Conservation (phyloP, 805 yeast genomes). For the Kuraishia cidri region DNA sequence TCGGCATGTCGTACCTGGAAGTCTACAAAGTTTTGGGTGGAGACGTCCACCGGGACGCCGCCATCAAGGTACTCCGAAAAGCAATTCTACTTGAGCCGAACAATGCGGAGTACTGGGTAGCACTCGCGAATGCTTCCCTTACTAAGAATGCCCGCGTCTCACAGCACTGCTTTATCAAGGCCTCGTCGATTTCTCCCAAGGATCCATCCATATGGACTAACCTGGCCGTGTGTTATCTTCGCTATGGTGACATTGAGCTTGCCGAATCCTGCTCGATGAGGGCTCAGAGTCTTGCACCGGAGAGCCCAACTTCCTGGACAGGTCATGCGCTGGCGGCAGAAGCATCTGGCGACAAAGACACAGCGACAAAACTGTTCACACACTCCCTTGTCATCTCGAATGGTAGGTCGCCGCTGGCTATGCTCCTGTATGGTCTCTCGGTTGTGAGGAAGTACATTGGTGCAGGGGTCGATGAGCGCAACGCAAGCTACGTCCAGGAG, state of each 20-base stretch:
- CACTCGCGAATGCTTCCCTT: constrained; percentile 70
- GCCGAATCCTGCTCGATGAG: constrained; percentile 66
- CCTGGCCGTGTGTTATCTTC: constrained; percentile 68
- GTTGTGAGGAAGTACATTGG: constrained; percentile 38
- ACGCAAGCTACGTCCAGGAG: constrained; percentile 54
- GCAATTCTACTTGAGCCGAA: constrained; percentile 67
- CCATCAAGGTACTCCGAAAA: constrained; percentile 51
- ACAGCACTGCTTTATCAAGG: constrained; percentile 90
- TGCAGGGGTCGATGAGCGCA: constrained; percentile 35
- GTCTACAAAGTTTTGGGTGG: constrained; percentile 22
- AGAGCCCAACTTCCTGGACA: constrained; percentile 67
- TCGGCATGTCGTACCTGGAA: constrained; percentile 58
- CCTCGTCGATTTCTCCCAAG: constrained; percentile 59
- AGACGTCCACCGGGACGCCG: constrained; percentile 10
- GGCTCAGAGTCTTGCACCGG: constrained; percentile 79
- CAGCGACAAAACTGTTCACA: constrained; percentile 53
- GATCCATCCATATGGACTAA: constrained; percentile 73
- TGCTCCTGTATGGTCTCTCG: constrained; percentile 60
- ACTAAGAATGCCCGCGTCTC: constrained; percentile 60
- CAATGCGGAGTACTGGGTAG: constrained; percentile 71
- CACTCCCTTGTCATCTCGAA: constrained; percentile 76
- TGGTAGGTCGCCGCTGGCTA: constrained; percentile 63
- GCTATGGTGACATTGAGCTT: constrained; percentile 57
- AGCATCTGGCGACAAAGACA: constrained; percentile 34
- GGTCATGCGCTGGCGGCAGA: constrained; percentile 68